Evolutionary conservation across 106 monocot genomes (phyloP), one percentile per base, ranked within the genome.

Genomic region (Allium cepa): DNA sequence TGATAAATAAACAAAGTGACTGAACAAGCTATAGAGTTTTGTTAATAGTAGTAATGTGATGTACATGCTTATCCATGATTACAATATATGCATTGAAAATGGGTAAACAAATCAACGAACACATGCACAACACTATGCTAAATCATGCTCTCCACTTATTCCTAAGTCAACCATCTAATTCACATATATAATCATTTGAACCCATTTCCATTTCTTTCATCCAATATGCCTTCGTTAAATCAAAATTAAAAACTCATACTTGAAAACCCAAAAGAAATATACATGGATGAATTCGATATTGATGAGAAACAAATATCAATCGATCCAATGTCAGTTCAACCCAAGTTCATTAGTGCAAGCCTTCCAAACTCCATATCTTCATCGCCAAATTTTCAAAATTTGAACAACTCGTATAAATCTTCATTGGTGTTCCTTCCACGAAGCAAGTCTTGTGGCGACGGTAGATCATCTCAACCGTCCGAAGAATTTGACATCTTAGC

Each of bases 361-460:
- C 70, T 66, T 46, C 71, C 66, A 36, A 56, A 57, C 46, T 60
- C 75, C 0, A 55, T 79, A 17, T 11, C 64, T 47, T 53, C 74
- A 18, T 71, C 78, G 0, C 72, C 72, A 4, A 17, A 17, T 13
- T 52, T 10, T 15, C 45, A 18, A 15, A 49, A 53, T 60, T 46
- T 48, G 4, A 62, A 47, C 47, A 8, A 58, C 47, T 7, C 47
- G 26, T 22, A 26, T 47, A 51, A 50, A 12, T 50, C 63, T 50
- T 8, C 63, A 27, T 15, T 55, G 16, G 14, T 59, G 45, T 14
- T 64, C 0, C 59, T 85, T n/a, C 66, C 68, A n/a, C 64, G 84
- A 49, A 87, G 82, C 79, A 91, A 87, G 59, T 84, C 84, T 4
- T 85, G 85, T 52, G 85, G 83, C 8, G 90, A 83, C 11, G 91